These are phyloP conservation scores for Paramecium pentaurelia DNA, from an alignment of 73 alveolate species.

Conservation along the genomic window DNA sequence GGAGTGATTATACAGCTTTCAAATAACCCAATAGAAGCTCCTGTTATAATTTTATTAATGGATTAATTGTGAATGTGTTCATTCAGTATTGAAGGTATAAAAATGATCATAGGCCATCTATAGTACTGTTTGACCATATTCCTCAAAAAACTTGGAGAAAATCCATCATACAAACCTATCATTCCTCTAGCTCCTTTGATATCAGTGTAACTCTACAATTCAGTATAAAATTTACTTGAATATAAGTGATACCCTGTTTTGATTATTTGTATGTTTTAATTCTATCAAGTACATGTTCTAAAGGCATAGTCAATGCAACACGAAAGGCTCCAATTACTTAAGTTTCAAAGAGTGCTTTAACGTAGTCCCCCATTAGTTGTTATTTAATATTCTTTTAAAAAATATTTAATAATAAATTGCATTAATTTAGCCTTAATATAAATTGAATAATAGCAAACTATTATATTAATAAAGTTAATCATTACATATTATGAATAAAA, in stretches of 20 bases:
- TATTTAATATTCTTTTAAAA: too few species aligned
- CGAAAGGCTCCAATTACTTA: neutral
- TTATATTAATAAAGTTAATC: too few species aligned
- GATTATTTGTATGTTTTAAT: neutral
- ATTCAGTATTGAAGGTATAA: neutral
- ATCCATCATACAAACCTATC: conserved; percentile 13
- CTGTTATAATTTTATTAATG: conserved; percentile 3
- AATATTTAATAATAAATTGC: neutral
- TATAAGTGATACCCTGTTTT: neutral
- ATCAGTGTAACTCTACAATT: neutral
- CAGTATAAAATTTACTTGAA: neutral
- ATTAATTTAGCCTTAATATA: neutral
- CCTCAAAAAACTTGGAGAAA: conserved; percentile 26
- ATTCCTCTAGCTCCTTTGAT: neutral
- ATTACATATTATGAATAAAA: neutral
- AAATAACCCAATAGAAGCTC: neutral
- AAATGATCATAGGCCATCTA: conserved; percentile 38
- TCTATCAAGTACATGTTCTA: conserved; percentile 33
- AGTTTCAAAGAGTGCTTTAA: conserved; percentile 23
- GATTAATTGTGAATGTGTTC: neutral
- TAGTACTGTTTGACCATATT: neutral
- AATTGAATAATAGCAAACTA: neutral
- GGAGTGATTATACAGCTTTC: conserved; percentile 15
- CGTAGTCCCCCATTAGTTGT: neutral
- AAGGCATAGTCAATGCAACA: neutral